Base-by-base conservation (phyloP, 495 filamentous ascomycete species). In the Xylaria nigripes region DNA sequence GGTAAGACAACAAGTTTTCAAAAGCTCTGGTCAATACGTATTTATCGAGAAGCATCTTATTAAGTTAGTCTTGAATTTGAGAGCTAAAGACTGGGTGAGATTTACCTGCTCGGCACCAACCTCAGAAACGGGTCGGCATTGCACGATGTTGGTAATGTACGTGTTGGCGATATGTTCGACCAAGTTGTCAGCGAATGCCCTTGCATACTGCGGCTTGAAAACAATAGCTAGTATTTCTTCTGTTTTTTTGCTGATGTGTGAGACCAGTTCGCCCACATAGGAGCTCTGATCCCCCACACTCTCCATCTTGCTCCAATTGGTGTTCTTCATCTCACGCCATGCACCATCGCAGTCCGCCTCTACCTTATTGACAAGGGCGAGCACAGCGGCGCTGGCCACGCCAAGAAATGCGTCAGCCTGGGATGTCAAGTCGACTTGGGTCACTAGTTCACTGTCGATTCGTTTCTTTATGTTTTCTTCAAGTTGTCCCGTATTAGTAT, bases 261-360 rank as follows among this genome's bases (percentile, higher is more conserved):
- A 76, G 46, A 96, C 67, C 6, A 97, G 75, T 62, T 95, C 88
- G 25, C 78, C 79, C 27, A 96, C 89, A 60, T 96, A 97, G 0
- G 86, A 85, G 70, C 90, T 96, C 61, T 96, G 92, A 63, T 97
- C 93, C 51, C 87, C 89, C n/a, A 96, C 94, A 54, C 76, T 84
- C 59, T 97, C 94, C 72, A 98, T 85, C 57, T 86, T 88, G 64
- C 84, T 85, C 93, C 93, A 98, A n/a, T 90, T 86, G 0, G 84
- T 93, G 63, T 95, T 95, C 53, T 87, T 86, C 93, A 98, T 97
- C 74, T 97, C 94, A 49, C 92, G 82, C 92, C 91, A 97, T 12
- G 82, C 83, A 2, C 86, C 81, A 56, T 96, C 93, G 58, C 88
- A 83, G 22, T 86, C 84, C 6, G 85, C 54, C 60, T 96, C 90